These are phyloP conservation scores for Irpex sp. DNA, from an alignment of 1,284 basidiomycete genomes.

Conservation along the genomic window DNA sequence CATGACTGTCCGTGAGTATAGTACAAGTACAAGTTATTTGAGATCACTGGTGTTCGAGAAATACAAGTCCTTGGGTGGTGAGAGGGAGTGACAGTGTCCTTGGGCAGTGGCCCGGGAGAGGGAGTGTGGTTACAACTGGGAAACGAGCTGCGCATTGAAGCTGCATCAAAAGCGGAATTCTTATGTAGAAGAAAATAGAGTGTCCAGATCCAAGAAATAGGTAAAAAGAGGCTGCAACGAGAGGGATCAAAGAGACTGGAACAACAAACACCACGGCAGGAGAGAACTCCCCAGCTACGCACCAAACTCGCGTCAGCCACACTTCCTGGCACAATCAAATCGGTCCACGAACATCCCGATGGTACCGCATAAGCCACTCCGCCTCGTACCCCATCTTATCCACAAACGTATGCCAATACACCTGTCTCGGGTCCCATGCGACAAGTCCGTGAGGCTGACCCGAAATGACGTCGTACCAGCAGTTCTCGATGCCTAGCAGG, in stretches of 20 bases:
- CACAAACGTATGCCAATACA: neutral
- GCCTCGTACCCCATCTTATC: conserved; percentile 5
- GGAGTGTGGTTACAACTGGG: too few relatives aligned
- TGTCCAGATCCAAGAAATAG: too few relatives aligned
- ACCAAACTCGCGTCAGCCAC: neutral
- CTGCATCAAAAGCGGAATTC: too few relatives aligned
- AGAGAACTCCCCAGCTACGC: neutral
- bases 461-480: conserved; percentile 3
- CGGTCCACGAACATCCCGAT: conserved; percentile 4
- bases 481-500: conserved; percentile 5
- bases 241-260: neutral
- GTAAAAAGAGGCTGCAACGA: too few relatives aligned
- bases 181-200: too few relatives aligned
- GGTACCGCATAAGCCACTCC: conserved; percentile 9
- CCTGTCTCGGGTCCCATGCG: conserved; percentile 1
- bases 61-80: too few relatives aligned
- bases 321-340: neutral
- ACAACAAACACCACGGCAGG: neutral
- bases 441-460: neutral
- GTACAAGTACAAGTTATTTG: too few relatives aligned
- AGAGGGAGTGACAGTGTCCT: too few relatives aligned
- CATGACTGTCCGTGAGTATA: too few relatives aligned
- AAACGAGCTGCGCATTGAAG: too few relatives aligned
- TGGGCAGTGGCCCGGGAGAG: too few relatives aligned
- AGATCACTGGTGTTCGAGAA: too few relatives aligned